Conservation (phyloP, 2,329 filamentous ascomycete genomes). For the Aotearoamyces nothofagi region DNA sequence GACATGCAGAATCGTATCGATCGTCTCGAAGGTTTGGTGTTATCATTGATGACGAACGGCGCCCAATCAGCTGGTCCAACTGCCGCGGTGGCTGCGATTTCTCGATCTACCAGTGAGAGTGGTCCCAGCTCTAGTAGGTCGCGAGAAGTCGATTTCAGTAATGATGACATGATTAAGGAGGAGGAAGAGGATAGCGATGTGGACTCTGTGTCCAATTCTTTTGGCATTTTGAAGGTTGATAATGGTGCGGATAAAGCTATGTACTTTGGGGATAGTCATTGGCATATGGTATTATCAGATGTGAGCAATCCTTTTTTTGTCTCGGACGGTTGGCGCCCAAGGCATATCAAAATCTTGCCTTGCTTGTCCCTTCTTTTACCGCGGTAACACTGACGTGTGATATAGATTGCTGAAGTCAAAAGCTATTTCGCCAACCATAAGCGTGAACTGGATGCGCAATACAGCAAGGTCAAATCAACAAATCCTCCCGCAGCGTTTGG, state of each 20-base stretch:
- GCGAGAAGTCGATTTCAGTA: conserved; percentile 33
- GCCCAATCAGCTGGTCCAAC: conserved; percentile 45
- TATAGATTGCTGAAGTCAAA: conserved; percentile 76
- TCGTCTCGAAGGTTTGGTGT: conserved; percentile 76
- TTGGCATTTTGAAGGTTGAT: conserved; percentile 75
- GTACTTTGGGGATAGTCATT: conserved; percentile 73
- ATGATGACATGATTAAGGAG: conserved; percentile 36
- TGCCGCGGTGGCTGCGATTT: conserved; percentile 31
- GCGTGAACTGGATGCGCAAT: conserved; percentile 73
- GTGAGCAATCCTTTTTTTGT: conserved; percentile 24
- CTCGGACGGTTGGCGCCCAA: background rate
- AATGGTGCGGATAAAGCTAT: conserved; percentile 59
- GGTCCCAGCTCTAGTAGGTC: conserved; percentile 13
- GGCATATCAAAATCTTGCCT: background rate
- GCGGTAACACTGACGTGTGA: conserved; percentile 1
- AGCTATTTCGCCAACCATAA: conserved; percentile 79
- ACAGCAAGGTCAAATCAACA: conserved; percentile 57
- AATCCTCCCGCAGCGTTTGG: conserved; percentile 44
- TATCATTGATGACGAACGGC: conserved; percentile 89
- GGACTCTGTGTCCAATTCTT: conserved; percentile 55
- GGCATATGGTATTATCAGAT: conserved; percentile 65
- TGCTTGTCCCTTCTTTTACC: background rate
- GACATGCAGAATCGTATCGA: conserved; percentile 99
- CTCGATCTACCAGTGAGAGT: conserved; percentile 22
- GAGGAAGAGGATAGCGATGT: conserved; percentile 50